Evolutionary conservation across 805 yeast species (phyloP).

Genomic region (Candida pseudofarinosa): DNA sequence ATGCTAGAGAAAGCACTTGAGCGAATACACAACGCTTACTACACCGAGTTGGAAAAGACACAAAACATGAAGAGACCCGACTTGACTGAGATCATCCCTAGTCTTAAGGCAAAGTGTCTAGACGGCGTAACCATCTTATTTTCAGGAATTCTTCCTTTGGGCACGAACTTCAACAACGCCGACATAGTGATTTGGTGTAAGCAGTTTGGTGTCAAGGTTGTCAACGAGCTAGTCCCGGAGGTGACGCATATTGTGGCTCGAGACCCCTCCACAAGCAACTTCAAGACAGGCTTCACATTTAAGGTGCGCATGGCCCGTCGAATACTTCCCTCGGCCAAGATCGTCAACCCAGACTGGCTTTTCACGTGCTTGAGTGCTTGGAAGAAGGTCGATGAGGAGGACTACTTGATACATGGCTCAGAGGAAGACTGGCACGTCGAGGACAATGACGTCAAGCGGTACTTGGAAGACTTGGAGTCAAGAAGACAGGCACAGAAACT

Average conservation of each 20-base stretch:
- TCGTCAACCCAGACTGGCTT: conserved; percentile 92
- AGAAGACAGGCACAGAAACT: conserved; percentile 12
- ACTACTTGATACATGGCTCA: conserved; percentile 51
- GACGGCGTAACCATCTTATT: conserved; percentile 67
- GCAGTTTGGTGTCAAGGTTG: conserved; percentile 86
- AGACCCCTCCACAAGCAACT: conserved; percentile 46
- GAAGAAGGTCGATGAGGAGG: conserved; percentile 62
- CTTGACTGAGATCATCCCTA: conserved; percentile 66
- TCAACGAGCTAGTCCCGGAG: conserved; percentile 59
- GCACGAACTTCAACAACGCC: conserved; percentile 63
- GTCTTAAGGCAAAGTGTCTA: conserved; percentile 67
- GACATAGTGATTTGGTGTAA: conserved; percentile 91
- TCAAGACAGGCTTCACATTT: conserved; percentile 50
- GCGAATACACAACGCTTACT: conserved; percentile 66
- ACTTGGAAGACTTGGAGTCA: conserved; percentile 26
- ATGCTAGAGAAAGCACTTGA: conserved; percentile 59
- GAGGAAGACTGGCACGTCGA: conserved; percentile 42
- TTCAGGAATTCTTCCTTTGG: conserved; percentile 89
- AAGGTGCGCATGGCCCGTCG: conserved; percentile 79
- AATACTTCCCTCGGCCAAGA: conserved; percentile 55
- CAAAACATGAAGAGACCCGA: conserved; percentile 43
- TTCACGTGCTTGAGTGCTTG: conserved; percentile 81
- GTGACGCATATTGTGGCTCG: conserved; percentile 90
- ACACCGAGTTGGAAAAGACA: conserved; percentile 39
- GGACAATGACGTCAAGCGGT: conserved; percentile 43